Conservation (phyloP, 148 eudicot species). For the Vaccinium corymbosum region DNA sequence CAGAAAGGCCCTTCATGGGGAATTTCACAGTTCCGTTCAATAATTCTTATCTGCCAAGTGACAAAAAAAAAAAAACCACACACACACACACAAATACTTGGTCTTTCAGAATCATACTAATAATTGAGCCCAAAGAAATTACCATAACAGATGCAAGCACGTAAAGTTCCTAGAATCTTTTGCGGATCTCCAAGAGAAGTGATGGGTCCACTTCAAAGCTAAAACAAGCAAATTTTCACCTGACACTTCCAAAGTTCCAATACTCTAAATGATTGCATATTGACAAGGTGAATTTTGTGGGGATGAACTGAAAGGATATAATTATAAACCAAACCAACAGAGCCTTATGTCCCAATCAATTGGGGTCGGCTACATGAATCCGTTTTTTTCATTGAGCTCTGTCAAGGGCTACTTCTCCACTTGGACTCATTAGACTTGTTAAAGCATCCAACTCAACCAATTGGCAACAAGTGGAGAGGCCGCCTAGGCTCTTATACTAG, state of each 20-base stretch:
- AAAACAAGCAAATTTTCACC: not conserved
- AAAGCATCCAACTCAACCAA: too few relatives aligned
- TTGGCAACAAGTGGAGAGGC: too few relatives aligned
- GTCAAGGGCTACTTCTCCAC: too few relatives aligned
- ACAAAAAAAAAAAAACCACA: not conserved
- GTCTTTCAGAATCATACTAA: not conserved
- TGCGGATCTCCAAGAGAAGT: not conserved
- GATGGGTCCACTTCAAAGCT: not conserved
- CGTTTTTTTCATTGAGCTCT: too few relatives aligned
- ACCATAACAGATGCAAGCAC: not conserved
- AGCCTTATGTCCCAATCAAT: too few relatives aligned
- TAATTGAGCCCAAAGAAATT: not conserved
- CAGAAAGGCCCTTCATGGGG: slow-evolving; percentile 99
- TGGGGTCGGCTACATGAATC: too few relatives aligned
- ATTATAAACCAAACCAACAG: too few relatives aligned
- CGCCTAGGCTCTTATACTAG: too few relatives aligned
- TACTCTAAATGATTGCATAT: not conserved
- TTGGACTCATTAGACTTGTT: too few relatives aligned
- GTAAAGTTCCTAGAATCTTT: not conserved
- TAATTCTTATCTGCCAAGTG: slow-evolving; percentile 69
- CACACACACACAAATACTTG: not conserved
- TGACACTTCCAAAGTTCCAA: not conserved
- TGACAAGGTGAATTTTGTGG: not conserved
- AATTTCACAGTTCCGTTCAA: slow-evolving; percentile 94
- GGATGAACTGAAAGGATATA: not conserved